phyloP scores from a whole-genome alignment of 2,329 filamentous ascomycete genomes.

The Chaetomium olivaceum region DNA sequence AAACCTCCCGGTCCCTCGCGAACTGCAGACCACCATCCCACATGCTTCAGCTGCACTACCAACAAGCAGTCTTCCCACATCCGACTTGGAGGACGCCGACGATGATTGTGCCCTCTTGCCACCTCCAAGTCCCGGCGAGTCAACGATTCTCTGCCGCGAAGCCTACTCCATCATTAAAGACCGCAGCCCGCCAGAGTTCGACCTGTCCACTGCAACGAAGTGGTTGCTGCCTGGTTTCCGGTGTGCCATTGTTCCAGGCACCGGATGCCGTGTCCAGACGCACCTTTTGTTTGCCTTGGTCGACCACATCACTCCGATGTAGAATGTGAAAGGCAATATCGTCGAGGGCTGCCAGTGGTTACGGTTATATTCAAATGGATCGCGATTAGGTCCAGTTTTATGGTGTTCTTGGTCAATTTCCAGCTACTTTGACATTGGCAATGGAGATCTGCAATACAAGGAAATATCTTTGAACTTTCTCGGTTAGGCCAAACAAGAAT shows the following conservation, averaged over 20 bases:
- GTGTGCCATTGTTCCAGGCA: constrained; percentile 24
- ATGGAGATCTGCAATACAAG: no score
- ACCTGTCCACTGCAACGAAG: constrained; percentile 21
- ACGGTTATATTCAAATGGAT: no score
- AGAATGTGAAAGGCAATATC: neutral
- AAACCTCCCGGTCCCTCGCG: neutral
- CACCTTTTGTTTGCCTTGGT: constrained; percentile 31
- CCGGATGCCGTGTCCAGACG: constrained; percentile 31
- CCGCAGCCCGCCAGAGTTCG: constrained; percentile 26
- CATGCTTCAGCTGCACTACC: no score
- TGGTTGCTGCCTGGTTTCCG: constrained; percentile 30
- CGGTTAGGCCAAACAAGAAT: no score
- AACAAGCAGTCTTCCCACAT: no score
- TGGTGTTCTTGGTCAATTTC: no score
- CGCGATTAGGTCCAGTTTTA: no score
- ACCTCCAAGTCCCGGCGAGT: constrained; percentile 28
- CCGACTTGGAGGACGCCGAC: constrained; percentile 7
- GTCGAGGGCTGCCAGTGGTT: no score
- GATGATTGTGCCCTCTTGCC: constrained; percentile 26
- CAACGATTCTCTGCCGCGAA: constrained; percentile 35
- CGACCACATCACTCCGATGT: constrained; percentile 27
- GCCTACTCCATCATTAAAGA: constrained; percentile 34
- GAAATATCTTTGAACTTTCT: no score
- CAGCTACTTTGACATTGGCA: no score
- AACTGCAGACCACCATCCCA: neutral